These are phyloP conservation scores for Fagopyrum esculentum DNA, from an alignment of 148 eudicot species.

Conservation along the genomic window DNA sequence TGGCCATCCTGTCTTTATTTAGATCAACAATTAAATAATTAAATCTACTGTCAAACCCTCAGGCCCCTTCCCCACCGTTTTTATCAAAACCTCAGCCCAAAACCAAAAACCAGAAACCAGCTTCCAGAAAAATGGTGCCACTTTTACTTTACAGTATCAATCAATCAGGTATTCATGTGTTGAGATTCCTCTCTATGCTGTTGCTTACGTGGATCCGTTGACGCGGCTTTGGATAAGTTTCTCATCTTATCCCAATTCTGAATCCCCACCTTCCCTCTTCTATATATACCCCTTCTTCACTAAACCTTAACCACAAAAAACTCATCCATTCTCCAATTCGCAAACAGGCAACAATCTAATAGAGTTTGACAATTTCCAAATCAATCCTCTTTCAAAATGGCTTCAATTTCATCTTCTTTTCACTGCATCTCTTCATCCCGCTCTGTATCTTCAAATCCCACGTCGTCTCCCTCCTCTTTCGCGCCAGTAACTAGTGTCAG, in stretches of 20 bases:
- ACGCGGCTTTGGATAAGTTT: not conserved
- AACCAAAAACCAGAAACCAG: not conserved
- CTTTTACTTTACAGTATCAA: too few relatives aligned
- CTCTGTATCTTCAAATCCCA: not conserved
- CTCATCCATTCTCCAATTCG: not conserved
- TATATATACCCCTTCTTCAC: not conserved
- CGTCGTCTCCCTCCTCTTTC: not conserved
- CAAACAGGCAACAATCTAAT: not conserved
- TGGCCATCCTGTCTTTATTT: not conserved
- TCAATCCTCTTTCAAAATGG: not conserved
- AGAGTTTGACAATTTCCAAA: not conserved
- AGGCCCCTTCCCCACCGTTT: not conserved
- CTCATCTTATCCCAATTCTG: conserved; percentile 6
- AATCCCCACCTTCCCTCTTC: not conserved
- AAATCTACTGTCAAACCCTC: not conserved
- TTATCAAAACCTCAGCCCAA: not conserved
- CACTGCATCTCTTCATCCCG: not conserved
- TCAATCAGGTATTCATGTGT: not conserved
- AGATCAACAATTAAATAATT: not conserved
- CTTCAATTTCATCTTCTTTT: not conserved
- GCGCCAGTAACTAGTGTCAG: not conserved
- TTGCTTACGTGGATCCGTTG: not conserved
- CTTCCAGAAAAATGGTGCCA: not conserved
- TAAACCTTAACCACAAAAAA: not conserved
- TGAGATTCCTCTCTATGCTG: not conserved